These are phyloP conservation scores for Claviceps purpurea DNA, from an alignment of 2,329 filamentous ascomycete species.

Conservation along the genomic window DNA sequence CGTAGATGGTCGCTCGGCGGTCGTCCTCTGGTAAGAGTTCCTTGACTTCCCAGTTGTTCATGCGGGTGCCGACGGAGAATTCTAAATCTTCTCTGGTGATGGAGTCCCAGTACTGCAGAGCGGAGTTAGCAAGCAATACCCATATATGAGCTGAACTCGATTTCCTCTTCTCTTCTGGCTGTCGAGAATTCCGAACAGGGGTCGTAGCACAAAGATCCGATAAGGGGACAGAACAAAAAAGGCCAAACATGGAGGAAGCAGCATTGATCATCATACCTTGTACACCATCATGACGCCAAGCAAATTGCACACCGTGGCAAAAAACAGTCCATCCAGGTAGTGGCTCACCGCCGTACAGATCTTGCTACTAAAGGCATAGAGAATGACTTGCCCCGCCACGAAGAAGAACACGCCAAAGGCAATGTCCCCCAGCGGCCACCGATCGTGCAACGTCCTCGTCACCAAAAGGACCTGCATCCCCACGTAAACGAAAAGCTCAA, in stretches of 20 bases:
- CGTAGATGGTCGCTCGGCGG: conserved; percentile 58
- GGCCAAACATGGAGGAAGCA: not conserved
- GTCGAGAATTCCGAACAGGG: not conserved
- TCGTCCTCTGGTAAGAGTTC: conserved; percentile 75
- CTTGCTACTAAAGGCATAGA: conserved; percentile 76
- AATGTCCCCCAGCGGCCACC: conserved; percentile 91
- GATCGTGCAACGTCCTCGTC: conserved; percentile 77
- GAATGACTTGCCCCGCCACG: conserved; percentile 76
- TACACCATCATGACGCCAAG: conserved; percentile 99
- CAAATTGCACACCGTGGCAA: conserved; percentile 86
- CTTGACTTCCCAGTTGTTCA: conserved; percentile 98
- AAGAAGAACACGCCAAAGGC: conserved; percentile 85
- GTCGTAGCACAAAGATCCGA: not conserved
- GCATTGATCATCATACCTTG: conserved; percentile 47
- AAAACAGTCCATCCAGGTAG: conserved; percentile 88
- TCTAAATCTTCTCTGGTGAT: conserved; percentile 97
- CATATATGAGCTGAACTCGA: not conserved
- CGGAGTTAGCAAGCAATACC: not conserved
- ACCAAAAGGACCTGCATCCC: conserved; percentile 83
- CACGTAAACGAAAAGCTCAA: conserved; percentile 76
- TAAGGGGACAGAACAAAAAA: not conserved
- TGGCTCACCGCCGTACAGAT: conserved; percentile 80
- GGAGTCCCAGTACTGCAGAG: conserved; percentile 83
- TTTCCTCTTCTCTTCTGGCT: not conserved
- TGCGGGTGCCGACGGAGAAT: conserved; percentile 88